Conservation (phyloP, 306 rosid genomes). For the Mimosa bimucronata region DNA sequence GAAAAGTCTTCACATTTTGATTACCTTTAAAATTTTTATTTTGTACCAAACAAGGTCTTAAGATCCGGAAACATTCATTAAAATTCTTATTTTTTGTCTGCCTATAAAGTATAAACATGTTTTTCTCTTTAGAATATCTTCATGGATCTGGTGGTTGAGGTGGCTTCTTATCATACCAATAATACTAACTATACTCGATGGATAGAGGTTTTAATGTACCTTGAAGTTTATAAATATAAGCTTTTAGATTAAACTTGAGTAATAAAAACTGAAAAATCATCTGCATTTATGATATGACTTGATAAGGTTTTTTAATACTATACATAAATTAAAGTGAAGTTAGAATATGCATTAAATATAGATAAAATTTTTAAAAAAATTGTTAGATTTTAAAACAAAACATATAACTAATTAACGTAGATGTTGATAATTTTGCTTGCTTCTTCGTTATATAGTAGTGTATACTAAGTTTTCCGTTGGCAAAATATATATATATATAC, state of each 20-base stretch:
- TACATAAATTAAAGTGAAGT: no score
- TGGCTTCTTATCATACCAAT: constrained; percentile 32
- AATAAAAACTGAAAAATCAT: not conserved
- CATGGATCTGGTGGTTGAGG: constrained; percentile 6
- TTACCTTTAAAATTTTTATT: not conserved
- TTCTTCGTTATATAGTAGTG: no score
- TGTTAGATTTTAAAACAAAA: no score
- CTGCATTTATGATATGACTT: not conserved
- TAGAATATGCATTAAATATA: no score
- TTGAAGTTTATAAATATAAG: no score
- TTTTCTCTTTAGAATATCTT: not conserved
- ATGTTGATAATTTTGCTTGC: not conserved
- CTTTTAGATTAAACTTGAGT: not conserved
- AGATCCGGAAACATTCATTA: not conserved
- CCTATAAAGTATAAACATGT: not conserved
- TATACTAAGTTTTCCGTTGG: no score
- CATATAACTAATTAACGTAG: not conserved
- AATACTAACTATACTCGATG: constrained; percentile 3
- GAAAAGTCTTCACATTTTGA: no score
- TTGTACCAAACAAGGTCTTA: not conserved
- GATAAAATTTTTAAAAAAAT: no score
- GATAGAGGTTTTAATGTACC: not conserved
- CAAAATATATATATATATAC: not conserved
- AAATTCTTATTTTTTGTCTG: not conserved
- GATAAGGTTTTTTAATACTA: not conserved